Conservation (phyloP, 805 yeast genomes). For the Sugiyamaella americana region DNA sequence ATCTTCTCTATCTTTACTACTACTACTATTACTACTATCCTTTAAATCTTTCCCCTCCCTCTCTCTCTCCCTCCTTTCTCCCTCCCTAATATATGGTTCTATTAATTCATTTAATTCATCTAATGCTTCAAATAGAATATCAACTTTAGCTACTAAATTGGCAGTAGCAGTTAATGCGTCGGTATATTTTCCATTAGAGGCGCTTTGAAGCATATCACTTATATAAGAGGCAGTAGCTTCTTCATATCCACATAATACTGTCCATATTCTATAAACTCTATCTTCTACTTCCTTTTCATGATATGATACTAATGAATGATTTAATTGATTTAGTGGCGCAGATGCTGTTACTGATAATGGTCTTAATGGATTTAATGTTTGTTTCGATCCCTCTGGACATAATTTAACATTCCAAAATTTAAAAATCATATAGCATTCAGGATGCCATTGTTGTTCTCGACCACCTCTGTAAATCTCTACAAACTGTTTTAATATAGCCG, state of each 20-base stretch:
- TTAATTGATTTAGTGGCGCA: conserved; percentile 11
- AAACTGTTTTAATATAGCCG: conserved; percentile 88
- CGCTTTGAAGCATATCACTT: conserved; percentile 82
- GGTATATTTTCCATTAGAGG: conserved; percentile 64
- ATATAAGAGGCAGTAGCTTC: conserved; percentile 85
- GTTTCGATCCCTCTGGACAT: conserved; percentile 29
- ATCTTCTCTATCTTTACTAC: background rate
- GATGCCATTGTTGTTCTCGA: conserved; percentile 95
- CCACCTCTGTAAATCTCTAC: conserved; percentile 91
- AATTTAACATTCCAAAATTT: conserved; percentile 92
- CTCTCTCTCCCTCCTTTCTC: conserved; percentile 2
- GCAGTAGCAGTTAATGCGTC: conserved; percentile 69
- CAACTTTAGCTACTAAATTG: conserved; percentile 62
- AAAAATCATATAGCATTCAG: conserved; percentile 96
- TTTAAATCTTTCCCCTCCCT: background rate
- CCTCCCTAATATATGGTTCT: conserved; percentile 16
- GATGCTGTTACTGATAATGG: conserved; percentile 15
- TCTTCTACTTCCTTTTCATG: conserved; percentile 63
- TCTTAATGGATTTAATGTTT: conserved; percentile 15
- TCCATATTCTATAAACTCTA: conserved; percentile 65
- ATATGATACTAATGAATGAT: conserved; percentile 12
- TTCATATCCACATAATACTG: conserved; percentile 79
- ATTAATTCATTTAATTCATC: conserved; percentile 42
- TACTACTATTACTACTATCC: background rate
- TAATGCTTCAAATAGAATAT: conserved; percentile 68